These are phyloP conservation scores for Diddensiella santjacobensis DNA, from an alignment of 805 yeast species.

Conservation along the genomic window DNA sequence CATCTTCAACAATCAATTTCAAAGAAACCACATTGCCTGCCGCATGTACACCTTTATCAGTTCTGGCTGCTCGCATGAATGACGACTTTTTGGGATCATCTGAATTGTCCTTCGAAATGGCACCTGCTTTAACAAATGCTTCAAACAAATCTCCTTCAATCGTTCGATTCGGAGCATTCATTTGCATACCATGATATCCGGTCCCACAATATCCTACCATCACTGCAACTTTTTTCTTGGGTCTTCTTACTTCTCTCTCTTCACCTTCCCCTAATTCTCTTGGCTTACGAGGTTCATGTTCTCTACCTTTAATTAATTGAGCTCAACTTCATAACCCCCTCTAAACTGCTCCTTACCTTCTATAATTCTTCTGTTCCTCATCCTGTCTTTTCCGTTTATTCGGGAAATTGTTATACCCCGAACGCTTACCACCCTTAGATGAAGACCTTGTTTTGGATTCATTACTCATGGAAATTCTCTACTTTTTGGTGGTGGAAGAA, in stretches of 20 bases:
- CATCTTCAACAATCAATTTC: constrained; percentile 81
- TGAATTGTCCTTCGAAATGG: constrained; percentile 79
- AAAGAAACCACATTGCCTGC: constrained; percentile 88
- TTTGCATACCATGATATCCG: constrained; percentile 95
- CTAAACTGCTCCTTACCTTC: too few species aligned
- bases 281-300: constrained; percentile 20
- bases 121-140: constrained; percentile 84
- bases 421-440: not conserved
- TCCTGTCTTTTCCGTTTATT: not conserved
- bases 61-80: constrained; percentile 58
- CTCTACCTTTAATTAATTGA: not conserved
- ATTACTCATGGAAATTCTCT: not conserved
- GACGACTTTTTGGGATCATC: constrained; percentile 84
- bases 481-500: not conserved
- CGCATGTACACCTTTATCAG: constrained; percentile 97
- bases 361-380: too few species aligned
- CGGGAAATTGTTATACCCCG: not conserved
- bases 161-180: constrained; percentile 82
- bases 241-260: constrained; percentile 37
- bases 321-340: too few species aligned
- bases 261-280: constrained; percentile 27
- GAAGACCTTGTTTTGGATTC: too few species aligned
- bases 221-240: constrained; percentile 81
- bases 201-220: constrained; percentile 94
- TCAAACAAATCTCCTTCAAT: constrained; percentile 85